Percentiles rank a stretch among this genome's conserved stretches.
Evolutionary conservation across 257 asterid genomes (phyloP).

Genomic region (Prunella vulgaris): DNA sequence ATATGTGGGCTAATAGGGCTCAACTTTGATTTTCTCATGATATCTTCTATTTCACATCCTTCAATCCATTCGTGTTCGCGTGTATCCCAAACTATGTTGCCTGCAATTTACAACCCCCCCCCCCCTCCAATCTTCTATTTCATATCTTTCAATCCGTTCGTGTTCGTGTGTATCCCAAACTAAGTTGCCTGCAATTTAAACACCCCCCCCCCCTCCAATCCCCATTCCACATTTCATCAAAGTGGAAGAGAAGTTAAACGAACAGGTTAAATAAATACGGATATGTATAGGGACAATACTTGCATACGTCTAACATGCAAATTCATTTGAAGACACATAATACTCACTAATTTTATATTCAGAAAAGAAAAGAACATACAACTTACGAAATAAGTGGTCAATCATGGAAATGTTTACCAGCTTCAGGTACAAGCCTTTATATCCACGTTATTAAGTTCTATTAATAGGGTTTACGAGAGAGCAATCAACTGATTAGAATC

Average conservation of each 20-base stretch:
- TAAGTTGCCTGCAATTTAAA: not conserved
- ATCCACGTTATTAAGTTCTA: not conserved
- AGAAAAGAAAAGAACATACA: not conserved
- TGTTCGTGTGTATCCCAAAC: not conserved
- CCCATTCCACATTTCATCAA: not conserved
- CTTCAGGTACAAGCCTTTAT: not conserved
- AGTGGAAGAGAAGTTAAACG: not conserved
- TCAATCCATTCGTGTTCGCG: not conserved
- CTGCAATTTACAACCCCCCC: not conserved
- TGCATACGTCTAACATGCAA: not conserved
- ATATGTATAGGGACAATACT: not conserved
- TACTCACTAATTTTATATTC: not conserved
- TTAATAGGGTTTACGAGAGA: not conserved
- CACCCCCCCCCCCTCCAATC: not conserved
- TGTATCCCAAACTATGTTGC: slow-evolving; percentile 3
- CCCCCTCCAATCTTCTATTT: not conserved
- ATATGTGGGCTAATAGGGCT: not conserved
- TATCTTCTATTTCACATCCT: not conserved
- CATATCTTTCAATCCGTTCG: not conserved
- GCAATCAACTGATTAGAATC: slow-evolving; percentile 13
- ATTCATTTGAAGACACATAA: not conserved
- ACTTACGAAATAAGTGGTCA: not conserved
- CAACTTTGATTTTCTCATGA: not conserved
- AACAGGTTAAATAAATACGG: not conserved
- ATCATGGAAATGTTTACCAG: not conserved